These are phyloP conservation scores for Aphanomyces stellatus DNA, from an alignment of 352 stramenopile genomes.

Conservation along the genomic window DNA sequence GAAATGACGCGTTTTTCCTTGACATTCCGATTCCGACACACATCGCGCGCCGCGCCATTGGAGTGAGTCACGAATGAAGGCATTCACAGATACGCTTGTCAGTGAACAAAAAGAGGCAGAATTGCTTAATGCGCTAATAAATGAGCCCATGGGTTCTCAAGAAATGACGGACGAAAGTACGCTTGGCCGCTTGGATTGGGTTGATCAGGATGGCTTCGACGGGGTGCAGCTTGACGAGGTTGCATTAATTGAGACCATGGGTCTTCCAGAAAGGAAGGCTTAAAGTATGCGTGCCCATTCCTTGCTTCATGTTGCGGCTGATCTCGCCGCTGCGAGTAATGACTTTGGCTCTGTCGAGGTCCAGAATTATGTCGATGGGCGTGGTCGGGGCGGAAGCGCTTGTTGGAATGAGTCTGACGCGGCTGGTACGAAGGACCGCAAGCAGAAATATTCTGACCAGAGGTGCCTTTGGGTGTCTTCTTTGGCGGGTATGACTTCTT, in stretches of 20 bases:
- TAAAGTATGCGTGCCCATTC: background rate
- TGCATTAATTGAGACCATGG: background rate
- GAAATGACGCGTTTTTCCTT: no score
- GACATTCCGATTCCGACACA: no score
- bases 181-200: background rate
- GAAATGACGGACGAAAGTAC: constrained; percentile 2
- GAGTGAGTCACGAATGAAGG: no score
- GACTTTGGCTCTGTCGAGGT: background rate
- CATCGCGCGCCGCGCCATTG: no score
- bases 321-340: background rate
- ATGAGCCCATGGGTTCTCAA: background rate
- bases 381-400: background rate
- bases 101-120: no score
- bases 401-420: background rate
- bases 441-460: no score
- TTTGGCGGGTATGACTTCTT: background rate
- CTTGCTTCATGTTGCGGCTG: background rate
- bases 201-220: background rate
- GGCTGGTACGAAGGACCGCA: no score
- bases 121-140: background rate
- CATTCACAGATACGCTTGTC: no score
- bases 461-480: no score
- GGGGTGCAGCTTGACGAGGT: background rate
- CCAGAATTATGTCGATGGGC: background rate
- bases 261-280: constrained; percentile 5